phyloP scores from a whole-genome alignment of 2,329 filamentous ascomycete genomes.

The Alternaria novae-zelandiae region DNA sequence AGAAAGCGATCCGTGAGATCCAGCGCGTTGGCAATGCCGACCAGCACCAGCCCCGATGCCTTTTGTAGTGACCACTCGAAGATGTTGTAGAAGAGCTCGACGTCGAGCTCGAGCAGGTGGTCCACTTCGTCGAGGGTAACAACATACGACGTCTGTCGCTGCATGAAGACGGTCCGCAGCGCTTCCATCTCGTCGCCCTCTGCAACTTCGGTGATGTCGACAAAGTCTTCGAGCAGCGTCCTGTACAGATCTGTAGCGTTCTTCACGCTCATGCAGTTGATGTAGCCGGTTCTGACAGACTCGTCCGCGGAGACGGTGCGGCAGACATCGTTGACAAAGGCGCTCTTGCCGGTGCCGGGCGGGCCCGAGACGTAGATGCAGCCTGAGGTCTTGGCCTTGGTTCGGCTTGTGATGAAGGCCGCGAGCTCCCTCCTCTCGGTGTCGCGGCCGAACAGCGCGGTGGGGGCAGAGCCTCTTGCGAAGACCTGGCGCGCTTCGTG shows the following conservation, averaged over 20 bases:
- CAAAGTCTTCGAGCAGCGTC: constrained; percentile 75
- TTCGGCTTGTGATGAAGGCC: constrained; percentile 70
- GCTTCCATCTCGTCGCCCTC: constrained; percentile 72
- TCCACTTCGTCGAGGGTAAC: constrained; percentile 95
- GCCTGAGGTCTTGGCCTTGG: constrained; percentile 68
- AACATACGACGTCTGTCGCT: constrained; percentile 69
- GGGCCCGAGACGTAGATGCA: constrained; percentile 96
- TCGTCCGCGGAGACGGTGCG: constrained; percentile 60
- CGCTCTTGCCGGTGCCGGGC: constrained; percentile 95
- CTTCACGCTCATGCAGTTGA: constrained; percentile 98
- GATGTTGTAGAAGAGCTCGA: constrained; percentile 88
- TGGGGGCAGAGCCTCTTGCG: constrained; percentile 76
- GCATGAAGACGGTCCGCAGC: constrained; percentile 74
- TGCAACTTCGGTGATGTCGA: constrained; percentile 63
- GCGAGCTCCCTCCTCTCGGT: constrained; percentile 69
- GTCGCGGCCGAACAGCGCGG: constrained; percentile 79
- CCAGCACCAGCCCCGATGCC: constrained; percentile 77
- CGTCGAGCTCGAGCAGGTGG: constrained; percentile 84
- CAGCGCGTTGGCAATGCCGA: constrained; percentile 95
- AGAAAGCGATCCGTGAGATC: constrained; percentile 95
- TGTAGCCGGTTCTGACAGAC: constrained; percentile 72
- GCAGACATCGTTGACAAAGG: constrained; percentile 83
- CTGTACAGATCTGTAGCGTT: constrained; percentile 84
- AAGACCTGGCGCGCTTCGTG: constrained; percentile 88
- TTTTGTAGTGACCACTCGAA: constrained; percentile 94